Evolutionary conservation across 2,329 filamentous ascomycete species (phyloP), one percentile per base, ranked within the genome.

Genomic region (Aspergillus awamori): DNA sequence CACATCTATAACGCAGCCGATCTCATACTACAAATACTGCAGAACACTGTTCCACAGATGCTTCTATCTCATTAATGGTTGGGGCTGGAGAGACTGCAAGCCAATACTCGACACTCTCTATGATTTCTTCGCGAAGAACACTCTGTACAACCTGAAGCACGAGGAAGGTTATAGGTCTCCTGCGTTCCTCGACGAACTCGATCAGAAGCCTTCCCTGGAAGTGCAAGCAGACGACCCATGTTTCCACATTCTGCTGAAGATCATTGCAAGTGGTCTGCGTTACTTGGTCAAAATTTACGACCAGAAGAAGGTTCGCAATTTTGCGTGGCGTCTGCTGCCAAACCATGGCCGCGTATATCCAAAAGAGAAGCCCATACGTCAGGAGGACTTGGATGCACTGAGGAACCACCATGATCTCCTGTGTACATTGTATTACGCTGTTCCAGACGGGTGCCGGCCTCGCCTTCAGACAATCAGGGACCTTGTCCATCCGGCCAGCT

Each of bases 391-490:
- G 11, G 81, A 84, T 55, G 84, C 86, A 1, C 73, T 88, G 49
- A 81, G 84, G 52, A 88, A 88, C 65, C 85, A 88, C 61, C 85
- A 87, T 64, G 85, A 88, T 67, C 76, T 88, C 15, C 77, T 88
- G 0, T 85, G 82, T 58, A 85, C 83, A 3, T 75, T 88, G 13
- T 87, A 87, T 69, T 87, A 81, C 77, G 81, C 81, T 45, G 82
- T 83, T 39, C 85, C 86, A 26, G 72, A 81, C 28, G 76, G 77
- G 1, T 82, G 78, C 67, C 79, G 86, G n/a, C 84, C 84, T 43
- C 78, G 81, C 47, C 65, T 86, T 4, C 77, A 82, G 55, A 75
- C 80, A 5, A 79, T 88, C 52, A 81, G 77, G 28, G 77, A 82
- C 56, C 78, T 88, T 5, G 84, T 88, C 13, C 80, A 86, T 63